phyloP scores from a whole-genome alignment of 2,329 filamentous ascomycete genomes.

The Didymella exigua region DNA sequence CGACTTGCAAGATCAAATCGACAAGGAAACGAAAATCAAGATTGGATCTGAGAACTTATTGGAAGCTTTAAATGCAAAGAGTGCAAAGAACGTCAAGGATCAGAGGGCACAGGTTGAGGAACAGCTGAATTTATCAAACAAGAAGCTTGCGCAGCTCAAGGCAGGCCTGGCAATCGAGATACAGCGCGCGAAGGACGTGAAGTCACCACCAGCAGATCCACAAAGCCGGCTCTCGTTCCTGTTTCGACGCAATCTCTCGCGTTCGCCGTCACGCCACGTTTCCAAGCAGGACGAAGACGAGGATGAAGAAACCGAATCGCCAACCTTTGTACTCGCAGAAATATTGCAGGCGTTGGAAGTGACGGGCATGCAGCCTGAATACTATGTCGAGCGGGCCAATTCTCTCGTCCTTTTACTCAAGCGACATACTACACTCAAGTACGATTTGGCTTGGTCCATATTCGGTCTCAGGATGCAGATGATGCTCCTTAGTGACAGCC shows the following conservation, averaged over 20 bases:
- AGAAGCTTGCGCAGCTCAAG: constrained; percentile 66
- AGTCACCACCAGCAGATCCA: constrained; percentile 53
- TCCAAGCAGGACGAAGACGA: constrained; percentile 65
- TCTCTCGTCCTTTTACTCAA: constrained; percentile 96
- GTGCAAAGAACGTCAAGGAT: constrained; percentile 89
- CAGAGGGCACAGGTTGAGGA: constrained; percentile 66
- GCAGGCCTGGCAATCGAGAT: constrained; percentile 65
- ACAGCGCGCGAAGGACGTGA: constrained; percentile 61
- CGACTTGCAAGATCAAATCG: constrained; percentile 80
- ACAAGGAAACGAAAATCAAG: constrained; percentile 97
- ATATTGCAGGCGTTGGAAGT: constrained; percentile 87
- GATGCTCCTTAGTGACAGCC: constrained; percentile 93
- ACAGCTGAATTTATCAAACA: constrained; percentile 87
- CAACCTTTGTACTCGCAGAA: constrained; percentile 88
- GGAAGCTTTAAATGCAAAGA: constrained; percentile 91
- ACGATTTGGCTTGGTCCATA: constrained; percentile 93
- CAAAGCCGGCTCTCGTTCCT: constrained; percentile 62
- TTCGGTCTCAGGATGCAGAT: constrained; percentile 93
- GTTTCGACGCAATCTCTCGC: constrained; percentile 61
- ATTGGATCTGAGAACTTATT: constrained; percentile 97
- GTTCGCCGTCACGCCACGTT: constrained; percentile 56
- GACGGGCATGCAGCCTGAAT: constrained; percentile 87
- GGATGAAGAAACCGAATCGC: constrained; percentile 74
- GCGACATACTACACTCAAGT: constrained; percentile 88
- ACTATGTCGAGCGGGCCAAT: constrained; percentile 93